Base-by-base conservation (phyloP, 805 yeast species). In the Hanseniaspora clermontiae region DNA sequence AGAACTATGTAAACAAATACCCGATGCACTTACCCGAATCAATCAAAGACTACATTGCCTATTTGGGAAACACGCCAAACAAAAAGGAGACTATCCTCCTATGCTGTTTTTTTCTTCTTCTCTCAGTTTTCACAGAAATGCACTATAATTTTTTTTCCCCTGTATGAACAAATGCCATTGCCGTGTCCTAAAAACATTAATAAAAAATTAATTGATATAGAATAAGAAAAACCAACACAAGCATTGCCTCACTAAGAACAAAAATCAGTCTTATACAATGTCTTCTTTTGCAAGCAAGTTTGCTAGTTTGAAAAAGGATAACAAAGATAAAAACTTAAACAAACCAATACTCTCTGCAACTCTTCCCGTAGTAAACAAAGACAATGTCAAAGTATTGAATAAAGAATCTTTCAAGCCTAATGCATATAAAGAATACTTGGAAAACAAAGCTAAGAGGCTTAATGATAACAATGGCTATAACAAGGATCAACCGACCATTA, bases 281-380 rank as follows among this genome's bases (percentile, higher is more conserved):
- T 53, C 57, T 5, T 53, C 57, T 10, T 53, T 53, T 53, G 57
- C 57, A 5, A 46, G 51, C 24, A 53, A 53, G 40, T 31, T 53
- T 53, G 57, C 57, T 10, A 53, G 37, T 4, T 27, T 53, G 31
- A 53, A 53, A 29, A 53, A 53, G 12, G 43, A 49, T 27, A 50
- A 19, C n/a, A 42, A 52, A 9, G 45, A 36, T 17, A 51, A 24
- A 14, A 34, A n/a, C 19, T 24, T 12, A 29, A 12, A 43, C 6
- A 51, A 43, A 6, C 38, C n/a, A 8, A 51, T 42, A n/a, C 43
- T 37, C 15, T 27, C 27, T 27, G 55, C 49, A 10, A 51, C 55
- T 4, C 20, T 51, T 14, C 55, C 55, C 20, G 47, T 34, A n/a
- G 27, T 45, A 12, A 50, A 36, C 38, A 36, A 40, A 19, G 32